These are phyloP conservation scores for Cryptosporidium viatorum DNA, from an alignment of 169 alveolate species.

Conservation along the genomic window DNA sequence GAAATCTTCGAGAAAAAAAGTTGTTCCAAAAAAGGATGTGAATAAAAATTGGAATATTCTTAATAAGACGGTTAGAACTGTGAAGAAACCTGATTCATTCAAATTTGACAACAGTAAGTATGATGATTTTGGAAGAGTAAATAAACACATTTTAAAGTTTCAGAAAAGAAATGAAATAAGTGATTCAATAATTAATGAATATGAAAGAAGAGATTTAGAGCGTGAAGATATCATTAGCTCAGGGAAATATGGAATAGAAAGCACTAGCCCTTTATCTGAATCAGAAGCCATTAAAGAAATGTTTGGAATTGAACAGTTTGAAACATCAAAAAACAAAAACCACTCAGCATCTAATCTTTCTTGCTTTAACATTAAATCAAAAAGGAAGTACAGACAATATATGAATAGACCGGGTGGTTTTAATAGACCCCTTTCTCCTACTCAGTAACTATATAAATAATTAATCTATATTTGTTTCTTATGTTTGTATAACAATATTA, in stretches of 20 bases:
- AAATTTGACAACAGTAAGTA: not conserved
- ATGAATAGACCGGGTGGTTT: slow-evolving; percentile 95
- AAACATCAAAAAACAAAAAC: slow-evolving; percentile 83
- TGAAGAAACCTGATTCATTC: not conserved
- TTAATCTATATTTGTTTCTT: not conserved
- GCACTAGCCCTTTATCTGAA: slow-evolving; percentile 19
- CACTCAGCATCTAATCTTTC: slow-evolving; percentile 86
- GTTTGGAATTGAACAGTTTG: slow-evolving; percentile 86
- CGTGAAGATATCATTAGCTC: not conserved
- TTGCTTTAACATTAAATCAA: slow-evolving; percentile 87
- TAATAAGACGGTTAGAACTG: not conserved
- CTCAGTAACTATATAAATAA: not conserved
- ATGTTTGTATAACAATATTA: slow-evolving; percentile 32
- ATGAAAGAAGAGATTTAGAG: slow-evolving; percentile 11
- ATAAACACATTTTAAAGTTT: not conserved
- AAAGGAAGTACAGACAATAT: slow-evolving; percentile 91
- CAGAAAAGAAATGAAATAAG: not conserved
- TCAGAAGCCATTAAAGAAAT: slow-evolving; percentile 74
- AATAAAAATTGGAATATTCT: not conserved
- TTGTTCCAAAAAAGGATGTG: not conserved
- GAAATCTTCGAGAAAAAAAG: not conserved
- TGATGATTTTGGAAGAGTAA: slow-evolving; percentile 58
- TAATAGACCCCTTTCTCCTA: slow-evolving; percentile 92
- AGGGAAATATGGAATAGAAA: not conserved
- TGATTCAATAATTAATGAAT: not conserved